phyloP scores from a whole-genome alignment of 2,329 filamentous ascomycete species.

The Ceratocystis ficicola region DNA sequence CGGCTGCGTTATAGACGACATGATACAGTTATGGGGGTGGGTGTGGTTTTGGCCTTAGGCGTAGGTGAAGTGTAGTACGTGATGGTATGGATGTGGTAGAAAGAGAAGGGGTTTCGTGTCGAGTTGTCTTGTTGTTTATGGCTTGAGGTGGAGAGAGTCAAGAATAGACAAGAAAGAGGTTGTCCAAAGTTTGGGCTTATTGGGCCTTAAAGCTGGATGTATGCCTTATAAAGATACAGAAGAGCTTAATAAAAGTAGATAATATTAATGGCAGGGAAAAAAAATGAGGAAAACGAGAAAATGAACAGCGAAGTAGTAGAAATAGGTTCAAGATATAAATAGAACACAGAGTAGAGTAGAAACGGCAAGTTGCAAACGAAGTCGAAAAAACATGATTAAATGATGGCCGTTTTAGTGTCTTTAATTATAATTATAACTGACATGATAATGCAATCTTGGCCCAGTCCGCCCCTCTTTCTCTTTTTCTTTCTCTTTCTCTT shows the following conservation, averaged over 20 bases:
- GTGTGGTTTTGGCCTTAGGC: neutral
- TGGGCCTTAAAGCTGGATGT: neutral
- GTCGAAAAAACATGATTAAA: too few relatives aligned
- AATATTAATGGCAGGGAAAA: conserved; percentile 8
- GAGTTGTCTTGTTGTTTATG: conserved; percentile 2
- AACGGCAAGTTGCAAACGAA: too few relatives aligned
- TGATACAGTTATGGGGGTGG: neutral
- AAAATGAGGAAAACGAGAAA: neutral
- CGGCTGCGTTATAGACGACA: conserved; percentile 12
- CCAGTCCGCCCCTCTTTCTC: neutral
- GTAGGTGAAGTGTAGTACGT: too few relatives aligned
- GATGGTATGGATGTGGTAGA: too few relatives aligned
- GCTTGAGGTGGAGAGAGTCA: neutral
- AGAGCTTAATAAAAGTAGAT: neutral
- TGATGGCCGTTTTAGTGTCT: too few relatives aligned
- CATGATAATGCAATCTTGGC: neutral
- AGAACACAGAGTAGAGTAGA: neutral
- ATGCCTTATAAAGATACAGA: conserved; percentile 11
- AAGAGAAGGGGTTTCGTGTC: neutral
- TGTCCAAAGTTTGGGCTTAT: neutral
- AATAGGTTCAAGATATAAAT: neutral
- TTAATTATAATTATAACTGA: too few relatives aligned
- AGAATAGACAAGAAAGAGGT: conserved; percentile 10
- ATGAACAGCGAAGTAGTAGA: neutral
- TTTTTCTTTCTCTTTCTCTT: neutral